These are phyloP conservation scores for Aspergillus carbonarius DNA, from an alignment of 2,329 filamentous ascomycete genomes.

Conservation along the genomic window DNA sequence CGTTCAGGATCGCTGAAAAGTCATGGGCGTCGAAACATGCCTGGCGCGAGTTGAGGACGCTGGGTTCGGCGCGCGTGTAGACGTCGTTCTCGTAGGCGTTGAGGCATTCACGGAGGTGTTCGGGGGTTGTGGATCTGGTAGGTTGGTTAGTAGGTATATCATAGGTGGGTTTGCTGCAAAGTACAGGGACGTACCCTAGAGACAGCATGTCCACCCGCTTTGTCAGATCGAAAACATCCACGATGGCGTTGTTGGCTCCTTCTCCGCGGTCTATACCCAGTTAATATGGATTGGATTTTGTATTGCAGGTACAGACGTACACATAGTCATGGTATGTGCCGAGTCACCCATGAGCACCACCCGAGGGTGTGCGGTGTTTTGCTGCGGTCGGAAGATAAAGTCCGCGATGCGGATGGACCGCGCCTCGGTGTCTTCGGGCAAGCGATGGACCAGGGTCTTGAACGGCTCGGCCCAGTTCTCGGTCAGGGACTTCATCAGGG, in stretches of 20 bases:
- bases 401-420: conserved; percentile 52
- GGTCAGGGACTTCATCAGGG: conserved; percentile 47
- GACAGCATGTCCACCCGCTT: conserved; percentile 27
- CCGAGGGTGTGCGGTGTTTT: conserved; percentile 36
- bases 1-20: conserved; percentile 44
- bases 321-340: conserved; percentile 61
- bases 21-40: conserved; percentile 58
- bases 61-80: conserved; percentile 44
- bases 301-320: conserved; percentile 40
- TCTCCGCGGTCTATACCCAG: conserved; percentile 53
- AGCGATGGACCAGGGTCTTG: conserved; percentile 40
- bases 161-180: too few relatives aligned
- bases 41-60: conserved; percentile 52
- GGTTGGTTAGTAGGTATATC: background rate
- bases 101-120: conserved; percentile 14
- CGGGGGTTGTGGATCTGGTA: background rate
- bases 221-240: conserved; percentile 51
- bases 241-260: conserved; percentile 58
- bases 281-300: background rate
- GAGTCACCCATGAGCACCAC: conserved; percentile 56
- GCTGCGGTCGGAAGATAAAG: conserved; percentile 43
- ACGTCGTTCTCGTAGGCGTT: conserved; percentile 48
- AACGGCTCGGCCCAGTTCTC: conserved; percentile 54
- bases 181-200: background rate
- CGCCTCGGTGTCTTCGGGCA: conserved; percentile 45